Base-by-base conservation (phyloP, 2,329 filamentous ascomycete genomes). In the Penicillium crustosum region DNA sequence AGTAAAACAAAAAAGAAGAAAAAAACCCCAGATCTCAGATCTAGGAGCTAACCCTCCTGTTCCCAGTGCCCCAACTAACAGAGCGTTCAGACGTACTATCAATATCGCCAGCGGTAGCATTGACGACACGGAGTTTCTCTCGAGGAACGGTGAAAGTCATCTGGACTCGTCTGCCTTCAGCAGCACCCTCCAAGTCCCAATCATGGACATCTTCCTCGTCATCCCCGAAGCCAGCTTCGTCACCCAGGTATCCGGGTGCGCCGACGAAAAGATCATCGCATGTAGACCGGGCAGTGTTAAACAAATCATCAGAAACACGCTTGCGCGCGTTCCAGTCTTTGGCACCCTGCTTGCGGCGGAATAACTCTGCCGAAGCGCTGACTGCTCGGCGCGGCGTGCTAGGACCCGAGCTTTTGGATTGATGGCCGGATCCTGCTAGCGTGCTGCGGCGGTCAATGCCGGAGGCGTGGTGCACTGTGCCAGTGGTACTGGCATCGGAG, bases 121-220 rank as follows among this genome's bases (percentile, higher is more conserved):
- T 97, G 21, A 97, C 93, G n/a, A 97, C 92, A 27, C 93, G 80
- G 61, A 97, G 76, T 66, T 86, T 86, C 74, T 93, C 89, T 73
- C 89, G 91, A 2, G 94, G 93, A 59, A 97, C 91, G 0, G 93
- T 97, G 74, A 96, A 97, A 85, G 96, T 94, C 69, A 91, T 84
- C 73, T 93, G 89, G 60, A 93, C 89, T 9, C 90, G 79, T 23
- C 89, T 78, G 58, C 83, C 83, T 75, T 91, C 87, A 1, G 89
- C 84, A 2, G 89, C 89, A 55, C 83, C 81, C 71, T 93, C 89
- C 39, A 93, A 85, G 66, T 92, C 89, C 89, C 89, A 90, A 54
- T 91, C 88, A 29, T 72, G 25, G 19, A 57, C 33, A 43, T 57
- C 55, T 35, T 53, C 60, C 49, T 58, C 58, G 7, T 50, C 42